Conservation (phyloP, 495 filamentous ascomycete species). For the Penicillium cosmopolitanum region DNA sequence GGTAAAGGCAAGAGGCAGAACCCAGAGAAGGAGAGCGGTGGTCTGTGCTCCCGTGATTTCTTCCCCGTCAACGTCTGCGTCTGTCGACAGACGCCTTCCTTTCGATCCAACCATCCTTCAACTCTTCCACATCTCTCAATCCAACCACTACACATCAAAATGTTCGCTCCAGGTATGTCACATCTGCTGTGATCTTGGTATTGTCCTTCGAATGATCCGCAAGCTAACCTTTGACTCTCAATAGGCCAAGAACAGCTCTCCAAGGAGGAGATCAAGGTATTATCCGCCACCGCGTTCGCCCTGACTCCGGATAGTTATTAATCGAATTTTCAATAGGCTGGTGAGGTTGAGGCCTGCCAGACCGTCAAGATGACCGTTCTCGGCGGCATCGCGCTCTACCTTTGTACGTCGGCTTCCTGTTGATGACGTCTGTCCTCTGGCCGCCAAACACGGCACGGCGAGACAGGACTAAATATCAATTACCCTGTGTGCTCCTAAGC, state of each 20-base stretch:
- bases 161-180: conserved; percentile 50
- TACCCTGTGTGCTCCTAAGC: not conserved
- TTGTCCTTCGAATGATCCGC: not conserved
- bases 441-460: not conserved
- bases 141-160: conserved; percentile 28
- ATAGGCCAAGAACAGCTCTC: conserved; percentile 51
- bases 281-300: conserved; percentile 2
- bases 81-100: not conserved
- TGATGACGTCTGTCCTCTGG: conserved; percentile 1
- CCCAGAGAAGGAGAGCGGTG: conserved; percentile 24
- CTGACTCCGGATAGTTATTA: not conserved
- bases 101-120: conserved; percentile 6
- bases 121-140: conserved; percentile 1
- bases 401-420: conserved; percentile 63
- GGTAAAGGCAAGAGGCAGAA: conserved; percentile 18
- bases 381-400: conserved; percentile 71
- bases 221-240: not conserved
- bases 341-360: conserved; percentile 70
- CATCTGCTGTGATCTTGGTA: not conserved
- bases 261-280: conserved; percentile 52
- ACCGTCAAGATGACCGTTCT: conserved; percentile 66
- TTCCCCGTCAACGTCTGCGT: conserved; percentile 17
- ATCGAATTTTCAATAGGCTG: conserved; percentile 41
- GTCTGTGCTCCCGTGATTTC: conserved; percentile 42
- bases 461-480: not conserved